These are phyloP conservation scores for Grosmannia clavigera DNA, from an alignment of 2,329 filamentous ascomycete species.

Conservation along the genomic window DNA sequence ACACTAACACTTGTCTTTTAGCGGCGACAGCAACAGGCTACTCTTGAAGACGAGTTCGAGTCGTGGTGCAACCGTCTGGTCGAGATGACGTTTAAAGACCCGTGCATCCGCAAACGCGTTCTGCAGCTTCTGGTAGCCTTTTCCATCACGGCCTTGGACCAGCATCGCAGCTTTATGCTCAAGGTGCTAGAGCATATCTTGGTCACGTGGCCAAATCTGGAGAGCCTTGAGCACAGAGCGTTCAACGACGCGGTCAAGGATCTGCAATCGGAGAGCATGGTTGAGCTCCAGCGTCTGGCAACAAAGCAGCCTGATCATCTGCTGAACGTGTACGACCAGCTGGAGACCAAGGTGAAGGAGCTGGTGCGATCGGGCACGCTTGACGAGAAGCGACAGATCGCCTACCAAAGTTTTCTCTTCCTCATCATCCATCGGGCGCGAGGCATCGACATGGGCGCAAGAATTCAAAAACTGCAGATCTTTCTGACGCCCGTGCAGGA, in stretches of 20 bases:
- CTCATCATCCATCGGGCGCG: slow-evolving; percentile 84
- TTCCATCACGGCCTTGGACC: slow-evolving; percentile 67
- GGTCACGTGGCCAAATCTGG: slow-evolving; percentile 58
- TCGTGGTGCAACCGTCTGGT: slow-evolving; percentile 63
- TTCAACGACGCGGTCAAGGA: slow-evolving; percentile 88
- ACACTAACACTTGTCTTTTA: slow-evolving; percentile 24
- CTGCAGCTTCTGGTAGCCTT: slow-evolving; percentile 76
- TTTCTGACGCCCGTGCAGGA: slow-evolving; percentile 75
- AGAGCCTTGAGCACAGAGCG: slow-evolving; percentile 51
- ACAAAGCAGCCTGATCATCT: slow-evolving; percentile 87
- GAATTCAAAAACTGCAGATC: slow-evolving; percentile 57
- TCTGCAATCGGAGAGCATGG: slow-evolving; percentile 70
- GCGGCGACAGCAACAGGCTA: slow-evolving; percentile 38
- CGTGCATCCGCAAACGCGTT: slow-evolving; percentile 68
- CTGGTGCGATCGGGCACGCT: slow-evolving; percentile 59
- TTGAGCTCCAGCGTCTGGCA: slow-evolving; percentile 79
- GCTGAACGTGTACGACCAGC: slow-evolving; percentile 72
- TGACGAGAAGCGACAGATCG: slow-evolving; percentile 74
- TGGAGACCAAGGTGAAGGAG: slow-evolving; percentile 72
- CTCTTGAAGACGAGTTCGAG: slow-evolving; percentile 53
- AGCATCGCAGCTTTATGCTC: slow-evolving; percentile 69
- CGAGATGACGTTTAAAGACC: slow-evolving; percentile 66
- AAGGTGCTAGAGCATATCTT: slow-evolving; percentile 87
- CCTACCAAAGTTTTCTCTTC: slow-evolving; percentile 82
- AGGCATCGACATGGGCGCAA: slow-evolving; percentile 57